These are phyloP conservation scores for Salix udensis DNA, from an alignment of 345 rosid genomes.

Conservation along the genomic window DNA sequence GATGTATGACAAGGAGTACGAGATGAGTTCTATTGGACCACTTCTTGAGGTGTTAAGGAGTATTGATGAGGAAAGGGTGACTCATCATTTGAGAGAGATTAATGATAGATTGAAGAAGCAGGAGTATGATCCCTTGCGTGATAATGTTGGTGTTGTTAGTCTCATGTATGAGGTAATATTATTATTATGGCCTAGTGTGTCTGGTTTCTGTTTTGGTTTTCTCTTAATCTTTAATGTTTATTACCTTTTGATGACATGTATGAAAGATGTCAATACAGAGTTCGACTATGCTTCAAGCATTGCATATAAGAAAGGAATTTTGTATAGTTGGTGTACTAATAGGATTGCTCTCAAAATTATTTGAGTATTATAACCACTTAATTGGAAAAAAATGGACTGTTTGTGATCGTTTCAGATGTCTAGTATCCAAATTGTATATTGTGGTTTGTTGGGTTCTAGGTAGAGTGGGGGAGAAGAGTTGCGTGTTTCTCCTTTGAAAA, in stretches of 20 bases:
- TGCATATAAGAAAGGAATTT: no score
- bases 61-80: slow-evolving; percentile 86
- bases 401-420: not conserved
- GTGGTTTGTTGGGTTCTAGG: no score
- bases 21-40: slow-evolving; percentile 65
- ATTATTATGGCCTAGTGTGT: not conserved
- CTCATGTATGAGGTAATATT: slow-evolving; percentile 90
- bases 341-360: not conserved
- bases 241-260: not conserved
- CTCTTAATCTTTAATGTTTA: not conserved
- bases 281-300: no score
- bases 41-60: slow-evolving; percentile 63
- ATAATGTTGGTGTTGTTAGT: slow-evolving; percentile 69
- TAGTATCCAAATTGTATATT: no score
- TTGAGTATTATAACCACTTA: not conserved
- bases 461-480: no score
- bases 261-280: no score
- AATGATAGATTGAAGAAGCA: slow-evolving; percentile 46
- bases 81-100: slow-evolving; percentile 59
- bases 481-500: not conserved
- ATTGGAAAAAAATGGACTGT: not conserved
- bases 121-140: slow-evolving; percentile 61
- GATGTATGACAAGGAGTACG: slow-evolving; percentile 69
- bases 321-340: no score
- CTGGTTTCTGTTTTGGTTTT: not conserved